phyloP scores from a whole-genome alignment of 2,329 filamentous ascomycete genomes.

The Colletotrichum graminicola region DNA sequence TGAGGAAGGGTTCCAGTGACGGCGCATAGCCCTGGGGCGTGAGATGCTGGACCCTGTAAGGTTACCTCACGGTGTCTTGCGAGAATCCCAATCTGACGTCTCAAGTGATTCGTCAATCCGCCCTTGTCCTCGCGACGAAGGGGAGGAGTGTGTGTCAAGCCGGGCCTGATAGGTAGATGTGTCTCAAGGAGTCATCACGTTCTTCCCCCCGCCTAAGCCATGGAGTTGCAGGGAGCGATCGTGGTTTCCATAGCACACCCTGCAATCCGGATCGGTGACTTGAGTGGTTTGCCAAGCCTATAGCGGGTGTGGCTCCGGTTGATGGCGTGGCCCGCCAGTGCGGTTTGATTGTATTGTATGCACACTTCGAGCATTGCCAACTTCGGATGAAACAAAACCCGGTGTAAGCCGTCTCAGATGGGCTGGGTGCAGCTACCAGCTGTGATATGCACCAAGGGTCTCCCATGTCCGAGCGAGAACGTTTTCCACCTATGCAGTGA shows the following conservation, averaged over 20 bases:
- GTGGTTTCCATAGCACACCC: constrained; percentile 16
- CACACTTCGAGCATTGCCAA: constrained; percentile 3
- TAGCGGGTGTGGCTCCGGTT: constrained; percentile 7
- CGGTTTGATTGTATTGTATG: neutral
- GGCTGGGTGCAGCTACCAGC: constrained; percentile 2
- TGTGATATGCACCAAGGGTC: neutral
- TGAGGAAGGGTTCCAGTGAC: neutral
- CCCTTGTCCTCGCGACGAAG: neutral
- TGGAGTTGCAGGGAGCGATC: constrained; percentile 27
- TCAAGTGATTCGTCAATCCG: constrained; percentile 31
- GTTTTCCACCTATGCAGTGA: constrained; percentile 6
- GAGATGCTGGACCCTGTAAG: constrained; percentile 31
- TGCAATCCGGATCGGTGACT: constrained; percentile 15
- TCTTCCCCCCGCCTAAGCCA: neutral
- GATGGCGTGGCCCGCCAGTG: neutral
- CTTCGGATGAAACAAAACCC: constrained; percentile 41
- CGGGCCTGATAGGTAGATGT: neutral
- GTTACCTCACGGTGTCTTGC: constrained; percentile 11
- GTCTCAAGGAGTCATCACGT: constrained; percentile 2
- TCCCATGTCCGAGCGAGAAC: constrained; percentile 23
- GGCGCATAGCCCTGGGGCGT: constrained; percentile 22
- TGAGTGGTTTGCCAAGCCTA: constrained; percentile 2
- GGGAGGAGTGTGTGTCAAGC: constrained; percentile 5
- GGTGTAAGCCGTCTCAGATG: constrained; percentile 29
- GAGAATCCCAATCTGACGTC: constrained; percentile 22